Base-by-base conservation (phyloP, 495 filamentous ascomycete species). In the Lophiostoma macrostomum region DNA sequence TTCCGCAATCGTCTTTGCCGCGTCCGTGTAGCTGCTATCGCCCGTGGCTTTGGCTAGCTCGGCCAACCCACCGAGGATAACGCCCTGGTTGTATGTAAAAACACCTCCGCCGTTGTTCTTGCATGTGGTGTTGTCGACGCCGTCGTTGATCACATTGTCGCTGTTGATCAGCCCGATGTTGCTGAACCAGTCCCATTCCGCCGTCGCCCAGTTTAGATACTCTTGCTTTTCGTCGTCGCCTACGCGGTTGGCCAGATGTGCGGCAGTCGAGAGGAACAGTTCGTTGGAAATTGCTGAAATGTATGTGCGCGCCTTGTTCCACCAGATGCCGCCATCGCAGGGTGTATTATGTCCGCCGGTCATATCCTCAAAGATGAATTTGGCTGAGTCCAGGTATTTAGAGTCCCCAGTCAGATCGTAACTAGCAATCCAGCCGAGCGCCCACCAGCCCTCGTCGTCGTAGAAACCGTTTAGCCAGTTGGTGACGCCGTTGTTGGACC, bases 81-180 rank as follows among this genome's bases (percentile, higher is more conserved):
- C 84, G 30, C 86, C 87, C 68, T 91, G 87, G 70, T 90, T 91
- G 72, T 91, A 91, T 0, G 84, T 80, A 79, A 80, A 90, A 38
- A 81, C 77, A 6, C 75, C 74, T 28, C 69, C 66, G 24, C 75
- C 74, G 8, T 56, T 28, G 64, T 89, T 88, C 67, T 85, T 87
- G 71, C 85, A 89, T 29, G 68, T 73, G 2, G 65, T 64, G 7
- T 64, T 38, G 51, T 76, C 68, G 16, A 91, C 75, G 7, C 85
- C 85, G 60, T 91, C 86, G 62, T 88, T 86, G 67, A 91, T 82
- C 5, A 78, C 73, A 53, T 76, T 72, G n/a, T 86, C 63, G 12
- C 64, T 24, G 55, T 84, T 87, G 53, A 89, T 83, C 68, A 91
- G 75, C 1, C 80, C 82, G 41, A 75, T 77, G 13, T 65, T 51